Evolutionary conservation across 495 filamentous ascomycete genomes (phyloP), one percentile per base, ranked within the genome.

Genomic region (Penicillium riverlandense): DNA sequence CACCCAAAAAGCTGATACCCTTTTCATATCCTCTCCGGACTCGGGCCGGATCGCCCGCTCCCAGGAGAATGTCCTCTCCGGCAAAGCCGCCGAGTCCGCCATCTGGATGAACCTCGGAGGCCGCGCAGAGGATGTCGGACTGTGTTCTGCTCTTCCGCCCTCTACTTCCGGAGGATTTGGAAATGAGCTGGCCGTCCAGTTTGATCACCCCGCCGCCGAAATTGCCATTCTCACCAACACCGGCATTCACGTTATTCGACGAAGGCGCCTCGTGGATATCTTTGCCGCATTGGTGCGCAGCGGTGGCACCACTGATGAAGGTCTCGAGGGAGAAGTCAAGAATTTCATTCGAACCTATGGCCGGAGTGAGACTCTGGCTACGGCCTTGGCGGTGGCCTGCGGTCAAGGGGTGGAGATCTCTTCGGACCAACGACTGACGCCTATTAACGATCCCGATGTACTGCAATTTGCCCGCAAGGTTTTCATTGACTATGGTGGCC

Each of bases 151-250:
- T 4, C 75, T 82, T 11, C 88, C 88, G 35, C 74, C 78, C 11
- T 86, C 88, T n/a, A 77, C 76, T 13, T 87, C 92, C 8, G 61
- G 78, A 11, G 91, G 91, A 0, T 98, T 95, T 55, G 90, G 90
- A 12, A 99, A 99, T 53, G 92, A 99, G 60, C 70, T 95, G 47
- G 89, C 94, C 7, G 82, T 94, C 33, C 92, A 99, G 57, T 96
- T 89, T 49, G 94, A 97, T 54, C 74, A 86, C 22, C 71, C 79
- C 0, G 76, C 82, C 4, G 76, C 84, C 9, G 90, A 97, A 53
- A 78, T 96, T 41, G 94, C 90, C 6, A 82, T 99, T 30, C 70
- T 99, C 44, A 96, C 92, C 7, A 92, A 90, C 50, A 85, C 76
- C 11, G 92, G 91, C 2, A 79, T 99, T 43, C 85, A 95, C 49